Percentiles rank a stretch among this genome's conserved stretches.
These are phyloP conservation scores for Bondarzewia mesenterica DNA, from an alignment of 1,284 basidiomycete species.

Conservation along the genomic window DNA sequence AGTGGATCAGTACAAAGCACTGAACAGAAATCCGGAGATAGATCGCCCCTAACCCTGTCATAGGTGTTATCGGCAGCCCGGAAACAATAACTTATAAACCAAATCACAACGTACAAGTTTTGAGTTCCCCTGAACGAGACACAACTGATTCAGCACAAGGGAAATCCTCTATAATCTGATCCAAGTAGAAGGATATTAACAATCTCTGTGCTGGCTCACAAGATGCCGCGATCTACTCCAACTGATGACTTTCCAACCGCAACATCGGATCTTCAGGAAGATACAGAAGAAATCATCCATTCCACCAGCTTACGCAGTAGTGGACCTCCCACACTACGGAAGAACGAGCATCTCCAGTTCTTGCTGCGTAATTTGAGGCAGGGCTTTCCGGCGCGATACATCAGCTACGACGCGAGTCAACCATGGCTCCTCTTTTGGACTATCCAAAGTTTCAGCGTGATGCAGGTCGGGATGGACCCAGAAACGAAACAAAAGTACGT, in stretches of 20 bases:
- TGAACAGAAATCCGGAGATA: too few relatives aligned
- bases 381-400: slow-evolving; percentile 71
- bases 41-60: background rate
- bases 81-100: background rate
- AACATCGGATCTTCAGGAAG: slow-evolving; percentile 57
- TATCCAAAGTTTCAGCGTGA: slow-evolving; percentile 68
- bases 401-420: slow-evolving; percentile 84
- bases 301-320: slow-evolving; percentile 30
- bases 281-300: slow-evolving; percentile 59
- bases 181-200: too few relatives aligned
- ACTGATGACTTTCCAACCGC: slow-evolving; percentile 53
- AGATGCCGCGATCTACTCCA: slow-evolving; percentile 22
- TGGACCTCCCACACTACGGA: slow-evolving; percentile 33
- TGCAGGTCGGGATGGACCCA: slow-evolving; percentile 75
- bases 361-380: slow-evolving; percentile 62
- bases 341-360: slow-evolving; percentile 59
- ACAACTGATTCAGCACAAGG: too few relatives aligned
- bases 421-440: slow-evolving; percentile 94
- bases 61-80: background rate
- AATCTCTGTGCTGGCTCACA: background rate
- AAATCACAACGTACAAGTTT: too few relatives aligned
- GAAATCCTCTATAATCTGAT: too few relatives aligned
- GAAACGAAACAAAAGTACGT: slow-evolving; percentile 64
- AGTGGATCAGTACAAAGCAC: too few relatives aligned
- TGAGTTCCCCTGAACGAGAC: too few relatives aligned